Conservation (phyloP, 179 eudicot species). For the Carnegiea gigantea region DNA sequence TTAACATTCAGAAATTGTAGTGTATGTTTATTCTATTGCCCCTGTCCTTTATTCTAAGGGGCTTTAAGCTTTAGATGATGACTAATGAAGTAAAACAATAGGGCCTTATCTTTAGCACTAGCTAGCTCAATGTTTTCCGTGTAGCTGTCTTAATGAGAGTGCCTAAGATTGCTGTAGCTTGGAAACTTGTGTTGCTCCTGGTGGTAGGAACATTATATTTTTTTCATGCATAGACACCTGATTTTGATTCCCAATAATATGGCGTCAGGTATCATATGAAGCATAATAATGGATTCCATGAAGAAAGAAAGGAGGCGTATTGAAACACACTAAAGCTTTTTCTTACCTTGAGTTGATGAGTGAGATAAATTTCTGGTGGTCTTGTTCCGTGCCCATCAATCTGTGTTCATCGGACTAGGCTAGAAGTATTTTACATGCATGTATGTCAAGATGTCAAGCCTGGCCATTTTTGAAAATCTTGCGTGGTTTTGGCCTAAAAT, state of each 20-base stretch:
- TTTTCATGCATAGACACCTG: background rate
- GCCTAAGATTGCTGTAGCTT: background rate
- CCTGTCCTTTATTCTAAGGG: background rate
- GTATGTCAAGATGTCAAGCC: background rate
- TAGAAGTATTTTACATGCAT: background rate
- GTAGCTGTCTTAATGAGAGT: conserved; percentile 5
- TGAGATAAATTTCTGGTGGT: no score
- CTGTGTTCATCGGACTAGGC: background rate
- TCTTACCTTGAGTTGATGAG: no score
- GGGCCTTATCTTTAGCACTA: background rate
- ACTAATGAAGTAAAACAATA: background rate
- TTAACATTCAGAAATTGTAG: background rate
- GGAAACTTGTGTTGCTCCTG: background rate
- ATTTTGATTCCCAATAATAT: background rate
- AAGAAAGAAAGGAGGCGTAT: background rate
- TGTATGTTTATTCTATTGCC: background rate
- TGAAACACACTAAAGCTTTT: no score
- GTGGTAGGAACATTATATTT: background rate
- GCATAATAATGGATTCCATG: background rate
- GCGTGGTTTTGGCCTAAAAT: background rate
- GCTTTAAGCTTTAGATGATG: background rate
- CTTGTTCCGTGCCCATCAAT: no score
- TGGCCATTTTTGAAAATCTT: background rate
- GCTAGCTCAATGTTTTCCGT: background rate
- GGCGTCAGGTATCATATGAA: background rate